Conservation (phyloP, 164 flowering plant species). For the Litsea cubeba region DNA sequence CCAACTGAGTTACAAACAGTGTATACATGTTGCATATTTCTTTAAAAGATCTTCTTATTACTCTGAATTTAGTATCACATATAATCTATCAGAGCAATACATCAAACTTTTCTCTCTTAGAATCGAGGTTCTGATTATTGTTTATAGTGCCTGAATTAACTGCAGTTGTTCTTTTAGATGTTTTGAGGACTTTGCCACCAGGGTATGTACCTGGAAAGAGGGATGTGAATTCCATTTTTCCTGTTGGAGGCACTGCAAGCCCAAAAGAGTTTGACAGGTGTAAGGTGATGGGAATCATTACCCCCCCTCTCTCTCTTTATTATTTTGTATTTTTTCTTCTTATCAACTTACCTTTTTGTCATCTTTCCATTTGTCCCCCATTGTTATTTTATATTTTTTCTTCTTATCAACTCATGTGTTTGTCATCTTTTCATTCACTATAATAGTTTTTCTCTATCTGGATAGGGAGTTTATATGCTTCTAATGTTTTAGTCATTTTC, state of each 20-base stretch:
- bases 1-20: neutral
- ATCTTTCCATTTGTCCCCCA: no score
- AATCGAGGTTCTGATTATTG: neutral
- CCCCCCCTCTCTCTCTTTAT: neutral
- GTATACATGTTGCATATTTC: neutral
- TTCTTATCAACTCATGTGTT: no score
- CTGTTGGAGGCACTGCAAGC: constrained; percentile 9
- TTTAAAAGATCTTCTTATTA: neutral
- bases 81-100: neutral
- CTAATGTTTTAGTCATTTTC: constrained; percentile 1
- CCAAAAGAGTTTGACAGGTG: constrained; percentile 19
- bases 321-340: neutral
- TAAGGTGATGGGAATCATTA: constrained; percentile 14
- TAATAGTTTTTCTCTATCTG: neutral
- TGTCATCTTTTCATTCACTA: no score
- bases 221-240: constrained; percentile 10
- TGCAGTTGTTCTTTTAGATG: constrained; percentile 20
- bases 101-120: neutral
- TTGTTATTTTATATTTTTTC: no score
- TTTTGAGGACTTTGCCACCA: constrained; percentile 16
- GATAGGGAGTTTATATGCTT: neutral
- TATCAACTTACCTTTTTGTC: no score
- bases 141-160: neutral
- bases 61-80: neutral
- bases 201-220: constrained; percentile 21